These are phyloP conservation scores for Ramalina intermedia DNA, from an alignment of 495 filamentous ascomycete genomes.

Conservation along the genomic window DNA sequence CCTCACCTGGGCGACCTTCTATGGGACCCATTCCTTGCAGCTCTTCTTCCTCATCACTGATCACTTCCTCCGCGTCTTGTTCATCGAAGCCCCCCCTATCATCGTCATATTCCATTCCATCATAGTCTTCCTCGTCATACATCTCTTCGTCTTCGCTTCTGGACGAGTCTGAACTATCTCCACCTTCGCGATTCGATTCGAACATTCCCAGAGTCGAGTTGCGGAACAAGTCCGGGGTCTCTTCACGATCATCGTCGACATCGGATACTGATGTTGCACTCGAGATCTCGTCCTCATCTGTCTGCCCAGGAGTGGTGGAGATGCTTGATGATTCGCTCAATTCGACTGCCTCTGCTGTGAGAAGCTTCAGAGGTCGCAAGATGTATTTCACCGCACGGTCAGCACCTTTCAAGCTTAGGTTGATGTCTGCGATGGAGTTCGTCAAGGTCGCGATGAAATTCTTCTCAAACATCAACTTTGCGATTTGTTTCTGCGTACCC, in stretches of 20 bases:
- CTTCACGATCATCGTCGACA: slow-evolving; percentile 75
- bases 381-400: slow-evolving; percentile 95
- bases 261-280: slow-evolving; percentile 84
- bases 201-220: slow-evolving; percentile 94
- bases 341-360: slow-evolving; percentile 75
- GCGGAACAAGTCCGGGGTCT: slow-evolving; percentile 92
- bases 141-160: slow-evolving; percentile 64
- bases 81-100: slow-evolving; percentile 39
- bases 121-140: slow-evolving; percentile 58
- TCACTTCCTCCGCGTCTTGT: slow-evolving; percentile 62
- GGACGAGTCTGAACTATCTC: slow-evolving; percentile 48
- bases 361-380: slow-evolving; percentile 67
- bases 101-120: slow-evolving; percentile 71
- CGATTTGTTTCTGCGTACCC: slow-evolving; percentile 56
- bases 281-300: slow-evolving; percentile 75
- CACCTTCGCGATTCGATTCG: slow-evolving; percentile 67
- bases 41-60: slow-evolving; percentile 82
- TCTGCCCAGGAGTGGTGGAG: slow-evolving; percentile 46
- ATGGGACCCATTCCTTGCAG: slow-evolving; percentile 68
- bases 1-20: slow-evolving; percentile 71
- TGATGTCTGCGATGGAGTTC: slow-evolving; percentile 85
- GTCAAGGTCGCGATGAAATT: slow-evolving; percentile 81
- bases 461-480: slow-evolving; percentile 95
- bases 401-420: slow-evolving; percentile 84
- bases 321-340: slow-evolving; percentile 69